A percentile compares a stretch with the other conserved stretches of the same genome.
These are phyloP conservation scores for Emergomyces orientalis DNA, from an alignment of 2,329 filamentous ascomycete genomes.

Conservation along the genomic window DNA sequence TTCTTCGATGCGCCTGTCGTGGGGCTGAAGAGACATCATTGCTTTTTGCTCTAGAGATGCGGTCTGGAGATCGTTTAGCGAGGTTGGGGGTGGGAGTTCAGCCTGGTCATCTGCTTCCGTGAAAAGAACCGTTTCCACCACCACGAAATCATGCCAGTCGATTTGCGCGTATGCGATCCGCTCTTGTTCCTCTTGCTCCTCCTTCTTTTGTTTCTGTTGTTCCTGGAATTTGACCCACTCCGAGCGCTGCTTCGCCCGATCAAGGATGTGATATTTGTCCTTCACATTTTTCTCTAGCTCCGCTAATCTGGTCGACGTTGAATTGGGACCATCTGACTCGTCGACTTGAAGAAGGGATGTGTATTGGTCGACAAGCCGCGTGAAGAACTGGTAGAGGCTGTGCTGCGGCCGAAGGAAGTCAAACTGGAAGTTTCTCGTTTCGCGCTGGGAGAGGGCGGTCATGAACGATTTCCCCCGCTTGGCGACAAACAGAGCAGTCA, in stretches of 20 bases:
- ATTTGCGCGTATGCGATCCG: conserved; percentile 71
- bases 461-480: conserved; percentile 89
- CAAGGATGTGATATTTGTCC: conserved; percentile 71
- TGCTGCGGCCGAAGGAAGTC: conserved; percentile 93
- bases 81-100: conserved; percentile 80
- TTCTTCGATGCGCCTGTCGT: conserved; percentile 79
- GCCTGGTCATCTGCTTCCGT: conserved; percentile 77
- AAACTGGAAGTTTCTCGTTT: conserved; percentile 86
- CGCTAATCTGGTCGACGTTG: conserved; percentile 61
- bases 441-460: conserved; percentile 78
- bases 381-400: conserved; percentile 93
- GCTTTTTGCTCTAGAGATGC: conserved; percentile 93
- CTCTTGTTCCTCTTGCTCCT: conserved; percentile 77
- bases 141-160: conserved; percentile 95
- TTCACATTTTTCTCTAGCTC: conserved; percentile 65
- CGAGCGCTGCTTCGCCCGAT: conserved; percentile 72
- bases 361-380: conserved; percentile 86
- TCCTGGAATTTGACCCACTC: conserved; percentile 82
- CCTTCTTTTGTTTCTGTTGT: conserved; percentile 75
- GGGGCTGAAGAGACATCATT: conserved; percentile 69
- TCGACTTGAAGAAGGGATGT: conserved; percentile 63
- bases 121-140: conserved; percentile 91
- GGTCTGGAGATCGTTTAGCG: conserved; percentile 82
- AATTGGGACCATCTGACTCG: conserved; percentile 59
- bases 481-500: conserved; percentile 86